Evolutionary conservation across 2,329 filamentous ascomycete species (phyloP).

Genomic region (Trichophyton simii): DNA sequence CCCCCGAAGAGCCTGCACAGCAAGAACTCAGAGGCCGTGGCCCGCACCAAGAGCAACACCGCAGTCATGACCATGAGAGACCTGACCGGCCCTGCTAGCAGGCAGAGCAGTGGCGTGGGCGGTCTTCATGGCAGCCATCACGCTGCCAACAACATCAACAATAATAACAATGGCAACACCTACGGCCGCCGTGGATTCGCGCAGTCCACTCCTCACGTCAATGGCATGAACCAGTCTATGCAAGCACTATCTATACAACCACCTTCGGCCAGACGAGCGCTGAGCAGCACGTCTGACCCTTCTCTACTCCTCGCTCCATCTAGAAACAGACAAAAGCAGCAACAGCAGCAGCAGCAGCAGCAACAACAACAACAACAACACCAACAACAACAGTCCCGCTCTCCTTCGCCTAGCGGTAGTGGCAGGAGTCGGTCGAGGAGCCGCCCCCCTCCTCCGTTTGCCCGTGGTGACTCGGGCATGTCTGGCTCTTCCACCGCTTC

Average conservation of each 20-base stretch:
- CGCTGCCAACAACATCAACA: not conserved
- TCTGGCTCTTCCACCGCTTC: constrained; percentile 14
- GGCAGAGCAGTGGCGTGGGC: not conserved
- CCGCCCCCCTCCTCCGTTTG: constrained; percentile 17
- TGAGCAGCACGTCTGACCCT: constrained; percentile 11
- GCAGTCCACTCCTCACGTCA: constrained; percentile 8
- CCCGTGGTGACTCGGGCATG: no score
- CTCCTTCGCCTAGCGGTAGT: constrained; percentile 9
- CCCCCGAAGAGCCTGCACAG: not conserved
- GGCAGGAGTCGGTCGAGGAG: constrained; percentile 14
- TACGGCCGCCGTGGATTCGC: constrained; percentile 6
- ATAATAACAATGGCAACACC: not conserved
- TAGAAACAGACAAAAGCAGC: not conserved
- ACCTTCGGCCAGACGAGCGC: constrained; percentile 8
- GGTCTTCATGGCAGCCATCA: not conserved
- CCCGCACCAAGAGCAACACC: not conserved
- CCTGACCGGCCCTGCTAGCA: not conserved
- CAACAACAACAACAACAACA: no score
- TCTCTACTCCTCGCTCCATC: constrained; percentile 17
- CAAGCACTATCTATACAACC: constrained; percentile 21
- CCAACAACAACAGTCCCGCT: constrained; percentile 8
- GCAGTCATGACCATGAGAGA: constrained; percentile 3
- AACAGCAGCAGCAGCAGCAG: no score
- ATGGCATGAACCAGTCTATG: constrained; percentile 14
- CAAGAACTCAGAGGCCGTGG: not conserved